Evolutionary conservation across 192 early-diverging fungal species (phyloP).

Genomic region (Obelidium mucronatum): DNA sequence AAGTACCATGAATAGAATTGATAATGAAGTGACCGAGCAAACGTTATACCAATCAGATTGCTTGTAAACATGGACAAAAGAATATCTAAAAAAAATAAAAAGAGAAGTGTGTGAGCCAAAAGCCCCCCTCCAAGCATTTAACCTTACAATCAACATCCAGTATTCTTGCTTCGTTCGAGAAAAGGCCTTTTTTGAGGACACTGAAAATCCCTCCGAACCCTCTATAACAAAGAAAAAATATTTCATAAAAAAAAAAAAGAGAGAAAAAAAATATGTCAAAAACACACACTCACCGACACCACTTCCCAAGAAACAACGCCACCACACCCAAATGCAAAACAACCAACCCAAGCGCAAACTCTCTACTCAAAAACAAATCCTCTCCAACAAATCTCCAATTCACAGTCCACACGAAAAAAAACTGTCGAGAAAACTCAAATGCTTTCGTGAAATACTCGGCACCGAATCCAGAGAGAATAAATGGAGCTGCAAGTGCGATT

Average conservation of each 20-base stretch:
- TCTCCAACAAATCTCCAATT: slow-evolving; percentile 91
- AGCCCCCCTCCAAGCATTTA: no score
- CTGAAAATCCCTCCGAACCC: slow-evolving; percentile 29
- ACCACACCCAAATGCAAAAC: slow-evolving; percentile 68
- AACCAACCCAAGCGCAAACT: slow-evolving; percentile 68
- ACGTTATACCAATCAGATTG: slow-evolving; percentile 91
- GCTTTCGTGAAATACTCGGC: slow-evolving; percentile 58
- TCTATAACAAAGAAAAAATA: no score
- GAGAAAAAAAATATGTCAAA: no score
- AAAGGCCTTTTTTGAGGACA: slow-evolving; percentile 14
- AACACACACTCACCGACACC: background rate
- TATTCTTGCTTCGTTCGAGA: background rate
- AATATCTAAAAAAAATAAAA: slow-evolving; percentile 54
- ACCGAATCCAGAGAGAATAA: slow-evolving; percentile 72
- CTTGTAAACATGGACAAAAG: slow-evolving; percentile 76
- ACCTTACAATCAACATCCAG: slow-evolving; percentile 27
- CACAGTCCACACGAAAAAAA: slow-evolving; percentile 93
- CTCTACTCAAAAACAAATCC: slow-evolving; percentile 67
- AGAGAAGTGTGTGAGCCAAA: background rate
- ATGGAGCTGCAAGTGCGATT: slow-evolving; percentile 67
- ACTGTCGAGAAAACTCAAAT: slow-evolving; percentile 89
- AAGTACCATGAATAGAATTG: slow-evolving; percentile 98
- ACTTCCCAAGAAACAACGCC: slow-evolving; percentile 54
- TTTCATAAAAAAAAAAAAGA: no score
- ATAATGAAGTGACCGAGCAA: slow-evolving; percentile 91